A percentile compares a stretch with the other conserved stretches of the same genome.
phyloP scores from a whole-genome alignment of 208 protist genomes.

The Crithidia brevicula region DNA sequence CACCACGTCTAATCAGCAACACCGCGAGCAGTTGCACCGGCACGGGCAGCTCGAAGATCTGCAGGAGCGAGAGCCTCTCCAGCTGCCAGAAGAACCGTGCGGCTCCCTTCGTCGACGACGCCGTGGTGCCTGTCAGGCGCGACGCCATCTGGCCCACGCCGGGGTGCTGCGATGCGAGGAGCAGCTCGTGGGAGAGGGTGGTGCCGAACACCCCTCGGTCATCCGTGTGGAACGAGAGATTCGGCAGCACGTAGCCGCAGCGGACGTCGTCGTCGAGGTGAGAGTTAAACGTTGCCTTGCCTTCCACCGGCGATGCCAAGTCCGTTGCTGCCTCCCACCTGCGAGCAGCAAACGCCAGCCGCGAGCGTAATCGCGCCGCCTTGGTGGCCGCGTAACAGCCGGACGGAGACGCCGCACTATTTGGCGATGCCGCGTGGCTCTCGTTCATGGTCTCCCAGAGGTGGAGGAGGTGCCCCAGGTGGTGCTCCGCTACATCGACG shows the following conservation, averaged over 20 bases:
- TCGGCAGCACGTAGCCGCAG: slow-evolving; percentile 39
- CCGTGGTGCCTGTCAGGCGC: neutral
- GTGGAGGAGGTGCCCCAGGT: slow-evolving; percentile 44
- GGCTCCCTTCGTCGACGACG: neutral
- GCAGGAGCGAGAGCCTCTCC: slow-evolving; percentile 50
- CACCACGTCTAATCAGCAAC: too few species aligned
- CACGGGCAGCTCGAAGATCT: slow-evolving; percentile 65
- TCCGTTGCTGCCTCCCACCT: neutral
- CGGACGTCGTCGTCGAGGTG: neutral
- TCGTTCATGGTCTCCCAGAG: slow-evolving; percentile 29
- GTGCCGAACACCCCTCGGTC: slow-evolving; percentile 88
- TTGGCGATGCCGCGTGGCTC: neutral
- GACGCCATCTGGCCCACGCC: slow-evolving; percentile 13
- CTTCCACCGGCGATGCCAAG: neutral
- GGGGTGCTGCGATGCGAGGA: slow-evolving; percentile 51
- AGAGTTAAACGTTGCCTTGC: neutral
- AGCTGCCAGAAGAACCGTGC: slow-evolving; percentile 46
- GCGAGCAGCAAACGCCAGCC: slow-evolving; percentile 1
- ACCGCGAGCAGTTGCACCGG: slow-evolving; percentile 45
- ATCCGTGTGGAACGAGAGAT: slow-evolving; percentile 81
- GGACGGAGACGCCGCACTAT: neutral
- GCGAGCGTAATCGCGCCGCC: neutral
- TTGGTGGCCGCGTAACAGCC: slow-evolving; percentile 13
- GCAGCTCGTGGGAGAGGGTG: slow-evolving; percentile 61
- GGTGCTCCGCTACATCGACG: slow-evolving; percentile 55